Evolutionary conservation across 352 stramenopile species (phyloP).

Genomic region (Pythium vanterpoolii): DNA sequence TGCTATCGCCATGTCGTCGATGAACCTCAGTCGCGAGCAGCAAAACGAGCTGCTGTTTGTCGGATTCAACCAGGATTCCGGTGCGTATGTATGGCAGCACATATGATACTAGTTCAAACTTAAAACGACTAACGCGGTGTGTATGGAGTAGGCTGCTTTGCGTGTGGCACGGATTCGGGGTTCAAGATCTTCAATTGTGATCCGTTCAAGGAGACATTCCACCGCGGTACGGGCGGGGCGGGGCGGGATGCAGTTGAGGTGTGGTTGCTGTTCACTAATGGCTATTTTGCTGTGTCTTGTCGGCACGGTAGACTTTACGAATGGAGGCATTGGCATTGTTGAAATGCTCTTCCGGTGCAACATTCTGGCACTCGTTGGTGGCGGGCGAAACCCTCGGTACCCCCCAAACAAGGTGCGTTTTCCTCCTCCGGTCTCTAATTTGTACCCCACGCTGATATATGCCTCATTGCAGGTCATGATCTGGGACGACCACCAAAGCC

Average conservation of each 20-base stretch:
- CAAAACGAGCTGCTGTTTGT: conserved; percentile 94
- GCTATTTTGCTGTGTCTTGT: not conserved
- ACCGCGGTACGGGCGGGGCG: conserved; percentile 67
- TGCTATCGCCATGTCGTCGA: conserved; percentile 27
- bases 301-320: conserved; percentile 80
- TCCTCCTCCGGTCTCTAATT: not conserved
- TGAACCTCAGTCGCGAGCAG: conserved; percentile 87
- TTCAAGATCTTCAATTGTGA: conserved; percentile 99
- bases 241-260: not conserved
- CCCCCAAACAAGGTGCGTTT: conserved; percentile 92
- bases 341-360: conserved; percentile 99
- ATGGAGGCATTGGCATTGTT: conserved; percentile 96
- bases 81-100: conserved; percentile 31
- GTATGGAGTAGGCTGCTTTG: conserved; percentile 83
- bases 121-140: not conserved
- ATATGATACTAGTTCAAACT: not conserved
- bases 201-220: conserved; percentile 97
- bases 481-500: conserved; percentile 98
- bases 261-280: not conserved
- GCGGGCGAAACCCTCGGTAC: conserved; percentile 90
- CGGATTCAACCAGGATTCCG: conserved; percentile 94
- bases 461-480: conserved; percentile 91
- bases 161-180: conserved; percentile 93
- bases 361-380: conserved; percentile 94
- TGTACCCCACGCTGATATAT: not conserved